Evolutionary conservation across 2,329 filamentous ascomycete genomes (phyloP), one percentile per base, ranked within the genome.

Genomic region (Hirsutella rhossiliensis): DNA sequence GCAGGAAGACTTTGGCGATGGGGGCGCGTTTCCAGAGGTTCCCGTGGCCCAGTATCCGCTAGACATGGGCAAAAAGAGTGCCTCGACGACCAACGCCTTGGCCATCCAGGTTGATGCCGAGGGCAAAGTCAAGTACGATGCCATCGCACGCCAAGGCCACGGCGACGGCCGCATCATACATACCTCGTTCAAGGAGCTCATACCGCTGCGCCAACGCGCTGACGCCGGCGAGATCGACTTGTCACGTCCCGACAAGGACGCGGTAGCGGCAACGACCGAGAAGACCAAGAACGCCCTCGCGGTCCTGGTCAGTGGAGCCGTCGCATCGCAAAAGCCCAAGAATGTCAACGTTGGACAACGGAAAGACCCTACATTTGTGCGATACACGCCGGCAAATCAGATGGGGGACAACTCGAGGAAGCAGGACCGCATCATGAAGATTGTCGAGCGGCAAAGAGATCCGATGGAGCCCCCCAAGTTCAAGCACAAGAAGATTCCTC

Each of bases 381-480:
- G 87, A 51, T 98, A 98, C 60, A 97, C 89, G 15, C 92, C 92
- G 4, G 87, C 89, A 37, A 90, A 92, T 56, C 92, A 98, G 67
- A 96, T 98, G 87, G 92, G 92, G 12, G 87, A 78, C 56, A 72
- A 88, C 61, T 80, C 77, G 34, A 83, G 82, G 63, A 94, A 95
- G 67, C 87, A 88, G 56, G 89, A 97, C 56, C 82, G 92, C 13
- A 95, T 98, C 52, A 94, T 98, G 78, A 97, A 97, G 71, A 97
- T 98, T 64, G 87, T 96, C 32, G 87, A 96, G 62, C 76, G 87
- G 45, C 90, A 97, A 62, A 76, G 83, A 53, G 92, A 98, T 64
- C 92, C 92, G 0, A 85, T 96, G 83, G 90, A 96, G 59, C 92
- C 92, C 1, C 90, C 92, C 2, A 97, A 96, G 58, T 96, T 97